Evolutionary conservation across 2,329 filamentous ascomycete species (phyloP).

Genomic region (Calycina marina): DNA sequence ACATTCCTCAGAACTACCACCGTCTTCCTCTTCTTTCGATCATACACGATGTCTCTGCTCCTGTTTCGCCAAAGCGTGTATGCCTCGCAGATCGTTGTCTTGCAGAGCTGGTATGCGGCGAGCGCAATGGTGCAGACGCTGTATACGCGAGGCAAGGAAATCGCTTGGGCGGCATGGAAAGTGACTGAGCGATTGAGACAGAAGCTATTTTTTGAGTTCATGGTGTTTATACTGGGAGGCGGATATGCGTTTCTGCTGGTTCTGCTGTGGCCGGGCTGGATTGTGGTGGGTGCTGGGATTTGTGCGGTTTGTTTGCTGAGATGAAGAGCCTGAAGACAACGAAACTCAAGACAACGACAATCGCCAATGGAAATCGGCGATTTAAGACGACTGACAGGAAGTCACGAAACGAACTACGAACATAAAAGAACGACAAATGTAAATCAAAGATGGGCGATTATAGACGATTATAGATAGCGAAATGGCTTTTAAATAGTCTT

Average conservation of each 20-base stretch:
- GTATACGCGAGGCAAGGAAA: not conserved
- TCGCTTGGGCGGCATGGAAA: constrained; percentile 9
- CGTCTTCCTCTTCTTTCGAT: too few species aligned
- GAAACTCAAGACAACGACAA: not conserved
- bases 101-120: constrained; percentile 6
- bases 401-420: too few species aligned
- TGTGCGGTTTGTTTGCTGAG: constrained; percentile 6
- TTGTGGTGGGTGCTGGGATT: constrained; percentile 12
- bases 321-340: constrained; percentile 7
- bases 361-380: too few species aligned
- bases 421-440: too few species aligned
- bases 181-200: constrained; percentile 10
- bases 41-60: constrained; percentile 12
- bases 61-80: constrained; percentile 11
- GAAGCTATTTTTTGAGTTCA: constrained; percentile 18
- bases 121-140: not conserved
- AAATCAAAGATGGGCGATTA: too few species aligned
- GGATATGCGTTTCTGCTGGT: constrained; percentile 17
- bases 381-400: too few species aligned
- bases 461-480: too few species aligned
- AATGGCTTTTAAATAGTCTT: too few species aligned
- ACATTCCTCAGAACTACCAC: too few species aligned
- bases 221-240: constrained; percentile 17
- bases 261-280: constrained; percentile 22
- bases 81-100: constrained; percentile 6